phyloP scores from a whole-genome alignment of 768 basidiomycete genomes.

The Chalciporus pseudorubinellus region DNA sequence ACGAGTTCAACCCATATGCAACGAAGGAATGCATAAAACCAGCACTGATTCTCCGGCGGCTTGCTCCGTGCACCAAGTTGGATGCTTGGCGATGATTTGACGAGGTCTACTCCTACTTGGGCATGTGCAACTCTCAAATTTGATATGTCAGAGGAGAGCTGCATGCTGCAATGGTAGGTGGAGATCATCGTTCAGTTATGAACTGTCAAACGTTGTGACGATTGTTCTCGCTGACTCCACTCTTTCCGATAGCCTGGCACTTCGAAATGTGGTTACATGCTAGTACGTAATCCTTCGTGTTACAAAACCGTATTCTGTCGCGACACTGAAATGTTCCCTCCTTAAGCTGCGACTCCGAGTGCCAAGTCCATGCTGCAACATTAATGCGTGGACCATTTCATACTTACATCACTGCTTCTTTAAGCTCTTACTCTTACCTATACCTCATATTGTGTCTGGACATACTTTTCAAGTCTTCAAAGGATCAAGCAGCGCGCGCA shows the following conservation, averaged over 20 bases:
- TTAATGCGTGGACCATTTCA: constrained; percentile 8
- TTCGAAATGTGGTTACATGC: constrained; percentile 25
- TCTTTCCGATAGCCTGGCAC: constrained; percentile 8
- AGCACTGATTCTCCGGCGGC: constrained; percentile 10
- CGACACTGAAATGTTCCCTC: not conserved
- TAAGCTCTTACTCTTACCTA: too few species aligned
- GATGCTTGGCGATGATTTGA: constrained; percentile 17
- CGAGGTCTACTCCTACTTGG: constrained; percentile 29
- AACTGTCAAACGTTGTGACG: too few species aligned
- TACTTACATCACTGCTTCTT: too few species aligned
- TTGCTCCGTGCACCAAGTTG: constrained; percentile 10
- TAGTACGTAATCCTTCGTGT: constrained; percentile 21
- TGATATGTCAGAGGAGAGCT: constrained; percentile 12
- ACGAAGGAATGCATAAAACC: constrained; percentile 14
- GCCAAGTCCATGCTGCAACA: constrained; percentile 7
- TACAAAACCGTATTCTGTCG: not conserved
- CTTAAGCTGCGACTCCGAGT: not conserved
- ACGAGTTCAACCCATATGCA: constrained; percentile 35
- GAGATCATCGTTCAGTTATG: constrained; percentile 37
- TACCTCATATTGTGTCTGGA: constrained; percentile 2
- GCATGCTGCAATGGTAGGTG: constrained; percentile 36
- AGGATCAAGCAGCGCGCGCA: constrained; percentile 14
- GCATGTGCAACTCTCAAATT: constrained; percentile 21
- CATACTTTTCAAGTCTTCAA: constrained; percentile 23
- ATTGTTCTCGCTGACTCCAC: not conserved